Conservation (phyloP, 129 eudicot species). For the Flaveria brownii region DNA sequence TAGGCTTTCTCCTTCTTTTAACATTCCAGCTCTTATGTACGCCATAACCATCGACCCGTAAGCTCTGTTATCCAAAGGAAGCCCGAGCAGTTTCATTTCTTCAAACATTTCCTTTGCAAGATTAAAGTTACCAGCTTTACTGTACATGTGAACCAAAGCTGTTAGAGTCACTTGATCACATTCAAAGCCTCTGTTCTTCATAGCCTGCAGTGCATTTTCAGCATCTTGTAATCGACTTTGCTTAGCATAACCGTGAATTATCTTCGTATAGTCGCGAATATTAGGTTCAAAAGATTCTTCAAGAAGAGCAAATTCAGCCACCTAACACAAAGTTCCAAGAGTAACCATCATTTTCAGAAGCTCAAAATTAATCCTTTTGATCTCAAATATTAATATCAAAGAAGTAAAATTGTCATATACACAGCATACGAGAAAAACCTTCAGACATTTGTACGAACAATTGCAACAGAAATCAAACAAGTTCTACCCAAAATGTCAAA, state of each 20-base stretch:
- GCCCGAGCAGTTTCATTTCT: constrained; percentile 70
- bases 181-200: constrained; percentile 61
- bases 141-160: constrained; percentile 88
- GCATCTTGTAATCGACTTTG: constrained; percentile 68
- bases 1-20: constrained; percentile 51
- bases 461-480: not conserved
- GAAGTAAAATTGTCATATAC: no score
- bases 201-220: constrained; percentile 55
- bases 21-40: constrained; percentile 72
- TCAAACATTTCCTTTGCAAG: constrained; percentile 67
- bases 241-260: constrained; percentile 77
- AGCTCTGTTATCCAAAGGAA: constrained; percentile 69
- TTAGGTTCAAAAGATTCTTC: constrained; percentile 89
- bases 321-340: constrained; percentile 39
- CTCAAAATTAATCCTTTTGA: constrained; percentile 13
- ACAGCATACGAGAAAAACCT: not conserved
- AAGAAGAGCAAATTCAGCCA: constrained; percentile 61
- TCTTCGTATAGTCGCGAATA: constrained; percentile 85
- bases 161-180: constrained; percentile 87
- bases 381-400: not conserved
- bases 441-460: not conserved
- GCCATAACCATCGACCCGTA: constrained; percentile 97
- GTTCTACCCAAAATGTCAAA: not conserved
- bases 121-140: constrained; percentile 75
- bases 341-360: not conserved